Conservation (phyloP, 805 yeast species). For the Yamadazyma takamatsuzukensis region DNA sequence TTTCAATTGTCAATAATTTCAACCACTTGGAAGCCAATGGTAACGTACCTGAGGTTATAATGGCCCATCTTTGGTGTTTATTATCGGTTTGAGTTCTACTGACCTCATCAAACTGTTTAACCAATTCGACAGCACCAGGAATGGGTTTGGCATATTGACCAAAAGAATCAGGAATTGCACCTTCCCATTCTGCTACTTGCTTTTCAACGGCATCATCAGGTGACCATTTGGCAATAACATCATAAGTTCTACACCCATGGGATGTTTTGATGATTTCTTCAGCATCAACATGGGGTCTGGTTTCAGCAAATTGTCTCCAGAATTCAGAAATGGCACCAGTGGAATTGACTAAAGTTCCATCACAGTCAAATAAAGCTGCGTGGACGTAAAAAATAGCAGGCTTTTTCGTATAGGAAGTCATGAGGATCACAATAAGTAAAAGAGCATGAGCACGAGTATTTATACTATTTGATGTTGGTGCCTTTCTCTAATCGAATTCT, state of each 20-base stretch:
- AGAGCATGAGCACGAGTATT: too few species aligned
- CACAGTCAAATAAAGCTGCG: conserved; percentile 30
- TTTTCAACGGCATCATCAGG: conserved; percentile 25
- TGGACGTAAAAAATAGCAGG: conserved; percentile 24
- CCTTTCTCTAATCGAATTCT: too few species aligned
- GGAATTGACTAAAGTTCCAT: conserved; percentile 27
- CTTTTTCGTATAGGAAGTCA: too few species aligned
- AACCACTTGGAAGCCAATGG: conserved; percentile 30
- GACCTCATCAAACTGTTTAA: conserved; percentile 19
- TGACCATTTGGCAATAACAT: conserved; percentile 29
- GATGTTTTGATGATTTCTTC: conserved; percentile 27
- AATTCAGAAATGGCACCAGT: conserved; percentile 30
- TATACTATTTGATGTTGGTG: too few species aligned
- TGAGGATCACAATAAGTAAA: too few species aligned
- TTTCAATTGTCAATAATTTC: conserved; percentile 21
- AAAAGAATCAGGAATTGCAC: conserved; percentile 24
- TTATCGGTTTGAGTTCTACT: conserved; percentile 19
- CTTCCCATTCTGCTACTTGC: conserved; percentile 28
- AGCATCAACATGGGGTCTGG: conserved; percentile 29
- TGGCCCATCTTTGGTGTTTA: conserved; percentile 26
- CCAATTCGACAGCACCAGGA: conserved; percentile 28
- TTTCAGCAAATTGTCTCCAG: conserved; percentile 25
- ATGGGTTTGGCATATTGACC: conserved; percentile 26
- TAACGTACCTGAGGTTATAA: conserved; percentile 27
- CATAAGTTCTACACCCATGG: conserved; percentile 28